Evolutionary conservation across 148 eudicot species (phyloP), one percentile per base, ranked within the genome.

Genomic region (Polygonum maritimum): DNA sequence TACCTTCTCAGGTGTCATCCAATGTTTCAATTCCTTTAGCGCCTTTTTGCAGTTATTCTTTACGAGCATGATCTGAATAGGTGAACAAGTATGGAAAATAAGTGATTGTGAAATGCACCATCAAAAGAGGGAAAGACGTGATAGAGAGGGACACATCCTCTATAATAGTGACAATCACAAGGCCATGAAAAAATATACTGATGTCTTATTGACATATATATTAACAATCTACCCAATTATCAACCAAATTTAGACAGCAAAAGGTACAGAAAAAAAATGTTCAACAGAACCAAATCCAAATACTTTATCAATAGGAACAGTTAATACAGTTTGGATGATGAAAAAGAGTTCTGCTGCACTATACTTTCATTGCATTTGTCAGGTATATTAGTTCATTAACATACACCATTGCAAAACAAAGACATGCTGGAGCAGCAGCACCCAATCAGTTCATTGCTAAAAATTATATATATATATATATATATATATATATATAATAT

Each of bases 1-100:
- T 80, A 88, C 92, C 80, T 85, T 88, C 73, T 86, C 85, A 21
- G 92, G 86, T 38, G 4, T 77, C 88, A 86, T 85, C 92, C 92
- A 88, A 52, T 58, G 79, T 40, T 76, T 85, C n/a, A 88, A 75
- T 62, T 81, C 84, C 80, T 85, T 88, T 33, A 88, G 74, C 31
- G 84, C 76, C 62, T 73, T 55, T 48, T 82, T 84, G 73, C 88
- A 86, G 36, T 88, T 54, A 41, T 78, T 33, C 78, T 76, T 79
- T 21, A 83, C 11, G 69, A 78, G 40, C 48, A 73, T 57, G 71
- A 88, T 76, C 92, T 88, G 84, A 8, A 67, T 26, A 63, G 39
- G 36, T 62, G 40, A 62, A 62, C 3, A 62, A 55, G 39, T 31
- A 63, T 13, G 40, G 69, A 33, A 14, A 63, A 63, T 26, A 62